Percentiles rank a stretch among this genome's conserved stretches.
These are phyloP conservation scores for Stephanocyclus meneghinianus DNA, from an alignment of 352 stramenopile species.

Conservation along the genomic window DNA sequence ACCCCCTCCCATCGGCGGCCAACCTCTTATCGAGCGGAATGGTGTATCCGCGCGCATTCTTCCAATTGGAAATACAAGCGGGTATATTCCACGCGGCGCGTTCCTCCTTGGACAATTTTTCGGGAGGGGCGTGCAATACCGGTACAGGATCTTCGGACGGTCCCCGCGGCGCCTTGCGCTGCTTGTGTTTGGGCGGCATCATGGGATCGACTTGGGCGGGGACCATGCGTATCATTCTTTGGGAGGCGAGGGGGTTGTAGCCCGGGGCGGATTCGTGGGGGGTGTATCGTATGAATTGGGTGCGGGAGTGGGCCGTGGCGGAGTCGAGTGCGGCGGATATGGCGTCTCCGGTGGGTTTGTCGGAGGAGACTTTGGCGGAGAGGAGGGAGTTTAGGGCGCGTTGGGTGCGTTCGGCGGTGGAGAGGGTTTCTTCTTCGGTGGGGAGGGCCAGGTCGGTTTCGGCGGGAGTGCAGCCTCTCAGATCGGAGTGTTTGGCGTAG, in stretches of 20 bases:
- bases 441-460: conserved; percentile 84
- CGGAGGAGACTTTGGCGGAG: conserved; percentile 88
- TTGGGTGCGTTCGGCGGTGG: conserved; percentile 79
- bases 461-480: conserved; percentile 87
- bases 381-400: conserved; percentile 90
- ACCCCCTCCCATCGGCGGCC: conserved; percentile 93
- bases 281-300: conserved; percentile 90
- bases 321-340: conserved; percentile 76
- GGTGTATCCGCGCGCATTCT: conserved; percentile 97
- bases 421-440: conserved; percentile 79
- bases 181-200: conserved; percentile 98
- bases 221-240: conserved; percentile 98
- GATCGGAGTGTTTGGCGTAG: conserved; percentile 91
- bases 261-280: conserved; percentile 88
- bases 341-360: conserved; percentile 83
- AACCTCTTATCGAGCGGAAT: conserved; percentile 99
- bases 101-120: conserved; percentile 84
- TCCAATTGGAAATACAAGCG: conserved; percentile 99
- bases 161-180: conserved; percentile 93
- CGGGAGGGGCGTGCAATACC: conserved; percentile 88
- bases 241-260: conserved; percentile 90
- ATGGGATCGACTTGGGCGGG: conserved; percentile 98
- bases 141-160: conserved; percentile 88
- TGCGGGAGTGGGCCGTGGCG: conserved; percentile 78
- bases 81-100: conserved; percentile 95